Base-by-base conservation (phyloP, 2,329 filamentous ascomycete genomes). In the Coniella vitis region DNA sequence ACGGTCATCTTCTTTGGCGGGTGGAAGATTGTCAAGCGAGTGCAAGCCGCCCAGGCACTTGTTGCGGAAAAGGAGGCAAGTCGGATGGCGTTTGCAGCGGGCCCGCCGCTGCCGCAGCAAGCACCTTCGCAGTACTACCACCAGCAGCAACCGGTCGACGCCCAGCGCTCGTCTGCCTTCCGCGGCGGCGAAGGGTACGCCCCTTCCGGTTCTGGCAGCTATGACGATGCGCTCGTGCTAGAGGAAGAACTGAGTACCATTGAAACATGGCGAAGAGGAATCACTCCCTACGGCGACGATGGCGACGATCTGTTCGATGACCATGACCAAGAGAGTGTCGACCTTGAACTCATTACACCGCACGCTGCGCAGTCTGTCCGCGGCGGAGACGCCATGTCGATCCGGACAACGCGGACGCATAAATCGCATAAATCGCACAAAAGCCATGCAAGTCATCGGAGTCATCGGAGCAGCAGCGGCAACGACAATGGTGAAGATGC, bases 1-100 rank as follows among this genome's bases (percentile, higher is more conserved):
- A 97, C 93, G 0, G 83, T 97, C 8, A 88, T 98, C 59, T 90
- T 93, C 64, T 88, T 98, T 52, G 93, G 93, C 47, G 91, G 93
- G 4, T 97, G 89, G 78, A 97, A 95, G 70, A 96, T 98, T 64
- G 83, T 98, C 68, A 94, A 96, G 74, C 84, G 83, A 58, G 87
- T 97, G 56, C 66, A 68, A 51, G 74, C 76, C 47, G 63, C 61
- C 17, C 63, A 65, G 47, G 55, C 60, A 36, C 53, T 48, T 7
- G 45, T 51, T 14, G 63, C 63, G 38, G 59, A 61, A 32, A 53
- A 55, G 47, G 58, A 60, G 45, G 45, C 48, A 4, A 14, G 29
- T 17, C 48, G 48, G 2, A 54, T 54, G 45, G 58, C 62, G 1
- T 57, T 64, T 7, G 59, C 59, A 47, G 59, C 59, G 57, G 47